Percentiles rank a stretch among this genome's conserved stretches.
These are phyloP conservation scores for Graphiopsis chlorocephala DNA, from an alignment of 2,329 filamentous ascomycete genomes.

Conservation along the genomic window DNA sequence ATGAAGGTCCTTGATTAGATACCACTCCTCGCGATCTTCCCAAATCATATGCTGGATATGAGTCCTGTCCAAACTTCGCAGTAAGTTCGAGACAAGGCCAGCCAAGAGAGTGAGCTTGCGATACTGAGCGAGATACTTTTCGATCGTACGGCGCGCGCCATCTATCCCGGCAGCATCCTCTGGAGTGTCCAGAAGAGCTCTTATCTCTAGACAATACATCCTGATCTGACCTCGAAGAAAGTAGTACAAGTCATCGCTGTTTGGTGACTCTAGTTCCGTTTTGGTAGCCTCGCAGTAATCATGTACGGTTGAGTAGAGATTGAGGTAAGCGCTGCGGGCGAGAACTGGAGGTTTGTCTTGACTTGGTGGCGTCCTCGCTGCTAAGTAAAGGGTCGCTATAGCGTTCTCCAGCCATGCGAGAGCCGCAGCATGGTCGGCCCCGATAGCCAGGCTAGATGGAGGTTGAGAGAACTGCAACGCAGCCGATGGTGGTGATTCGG, in stretches of 20 bases:
- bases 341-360: background rate
- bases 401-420: background rate
- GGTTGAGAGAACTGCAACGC: background rate
- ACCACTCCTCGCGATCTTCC: background rate
- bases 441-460: background rate
- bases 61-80: background rate
- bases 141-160: background rate
- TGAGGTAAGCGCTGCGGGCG: background rate
- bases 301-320: background rate
- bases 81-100: background rate
- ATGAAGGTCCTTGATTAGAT: background rate
- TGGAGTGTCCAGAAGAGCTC: background rate
- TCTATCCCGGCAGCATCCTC: background rate
- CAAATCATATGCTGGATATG: background rate
- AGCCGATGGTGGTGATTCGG: background rate
- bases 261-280: background rate
- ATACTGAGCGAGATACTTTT: background rate
- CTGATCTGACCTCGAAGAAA: background rate
- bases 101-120: background rate
- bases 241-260: background rate
- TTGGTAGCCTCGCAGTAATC: background rate
- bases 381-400: background rate
- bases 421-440: background rate
- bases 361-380: background rate
- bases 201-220: background rate